Conservation (phyloP, 495 filamentous ascomycete genomes). For the Pyronema omphalodes region DNA sequence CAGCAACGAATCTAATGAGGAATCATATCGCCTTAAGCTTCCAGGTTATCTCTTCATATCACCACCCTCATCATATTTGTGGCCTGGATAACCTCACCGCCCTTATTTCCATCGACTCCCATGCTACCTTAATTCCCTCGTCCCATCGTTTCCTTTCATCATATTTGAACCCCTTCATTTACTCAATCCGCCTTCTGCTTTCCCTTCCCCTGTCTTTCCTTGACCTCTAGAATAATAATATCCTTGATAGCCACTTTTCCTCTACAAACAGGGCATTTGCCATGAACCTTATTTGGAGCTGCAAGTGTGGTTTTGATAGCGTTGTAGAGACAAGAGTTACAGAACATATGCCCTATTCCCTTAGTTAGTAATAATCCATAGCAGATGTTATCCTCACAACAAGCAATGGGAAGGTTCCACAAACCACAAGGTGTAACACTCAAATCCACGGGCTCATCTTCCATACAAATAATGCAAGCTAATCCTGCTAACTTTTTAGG, state of each 20-base stretch:
- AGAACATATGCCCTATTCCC: slow-evolving; percentile 64
- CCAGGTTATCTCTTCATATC: too few relatives aligned
- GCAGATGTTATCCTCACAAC: background rate
- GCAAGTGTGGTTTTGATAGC: slow-evolving; percentile 42
- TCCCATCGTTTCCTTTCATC: too few relatives aligned
- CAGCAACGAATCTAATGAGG: too few relatives aligned
- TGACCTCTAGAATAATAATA: slow-evolving; percentile 21
- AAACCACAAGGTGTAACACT: slow-evolving; percentile 68
- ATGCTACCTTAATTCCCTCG: too few relatives aligned
- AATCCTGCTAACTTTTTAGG: slow-evolving; percentile 36
- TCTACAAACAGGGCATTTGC: slow-evolving; percentile 19
- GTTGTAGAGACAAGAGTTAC: slow-evolving; percentile 59
- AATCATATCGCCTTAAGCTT: too few relatives aligned
- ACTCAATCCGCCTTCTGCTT: background rate
- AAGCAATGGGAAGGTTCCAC: background rate
- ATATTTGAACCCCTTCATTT: too few relatives aligned
- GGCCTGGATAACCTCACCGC: too few relatives aligned
- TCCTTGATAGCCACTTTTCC: slow-evolving; percentile 22
- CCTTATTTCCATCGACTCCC: too few relatives aligned
- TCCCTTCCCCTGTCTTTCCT: slow-evolving; percentile 1
- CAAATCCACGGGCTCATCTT: slow-evolving; percentile 43
- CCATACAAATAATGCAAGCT: slow-evolving; percentile 76
- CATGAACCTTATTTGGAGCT: slow-evolving; percentile 16
- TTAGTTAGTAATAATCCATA: too few relatives aligned
- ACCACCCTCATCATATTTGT: too few relatives aligned